phyloP scores from a whole-genome alignment of 805 yeast genomes.

The Candida silvicultrix region DNA sequence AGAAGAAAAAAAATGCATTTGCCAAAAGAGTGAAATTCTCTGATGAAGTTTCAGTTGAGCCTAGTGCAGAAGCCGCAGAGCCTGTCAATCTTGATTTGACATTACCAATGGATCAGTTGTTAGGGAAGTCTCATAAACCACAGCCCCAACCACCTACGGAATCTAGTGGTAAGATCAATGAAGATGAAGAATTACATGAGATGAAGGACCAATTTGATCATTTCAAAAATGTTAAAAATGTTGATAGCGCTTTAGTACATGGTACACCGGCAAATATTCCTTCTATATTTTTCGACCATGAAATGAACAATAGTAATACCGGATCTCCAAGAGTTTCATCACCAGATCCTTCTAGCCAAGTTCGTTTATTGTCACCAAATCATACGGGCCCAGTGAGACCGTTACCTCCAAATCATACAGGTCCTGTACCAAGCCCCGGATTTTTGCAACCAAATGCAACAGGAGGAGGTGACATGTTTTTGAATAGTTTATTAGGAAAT shows the following conservation, averaged over 20 bases:
- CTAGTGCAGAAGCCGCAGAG: conserved; percentile 6
- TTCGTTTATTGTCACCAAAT: conserved; percentile 11
- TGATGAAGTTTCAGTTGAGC: conserved; percentile 41
- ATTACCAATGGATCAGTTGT: conserved; percentile 72
- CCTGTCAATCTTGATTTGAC: conserved; percentile 45
- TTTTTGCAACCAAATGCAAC: conserved; percentile 1
- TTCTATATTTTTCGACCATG: conserved; percentile 26
- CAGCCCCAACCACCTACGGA: conserved; percentile 30
- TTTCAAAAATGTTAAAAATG: conserved; percentile 65
- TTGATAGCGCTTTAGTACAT: conserved; percentile 68
- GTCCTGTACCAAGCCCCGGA: conserved; percentile 1
- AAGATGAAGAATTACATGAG: conserved; percentile 63
- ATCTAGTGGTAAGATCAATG: conserved; percentile 37
- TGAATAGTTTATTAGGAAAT: not conserved
- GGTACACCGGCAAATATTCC: conserved; percentile 61
- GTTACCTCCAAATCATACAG: conserved; percentile 13
- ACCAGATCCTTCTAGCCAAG: conserved; percentile 22
- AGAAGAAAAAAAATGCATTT: conserved; percentile 29
- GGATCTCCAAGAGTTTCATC: conserved; percentile 9
- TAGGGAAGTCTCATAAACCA: conserved; percentile 34
- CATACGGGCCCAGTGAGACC: conserved; percentile 6
- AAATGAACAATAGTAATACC: not conserved
- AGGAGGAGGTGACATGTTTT: not conserved
- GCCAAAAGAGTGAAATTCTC: conserved; percentile 67
- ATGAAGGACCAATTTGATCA: conserved; percentile 71